Conservation (phyloP, 768 basidiomycete species). For the Clavulina sp. region DNA sequence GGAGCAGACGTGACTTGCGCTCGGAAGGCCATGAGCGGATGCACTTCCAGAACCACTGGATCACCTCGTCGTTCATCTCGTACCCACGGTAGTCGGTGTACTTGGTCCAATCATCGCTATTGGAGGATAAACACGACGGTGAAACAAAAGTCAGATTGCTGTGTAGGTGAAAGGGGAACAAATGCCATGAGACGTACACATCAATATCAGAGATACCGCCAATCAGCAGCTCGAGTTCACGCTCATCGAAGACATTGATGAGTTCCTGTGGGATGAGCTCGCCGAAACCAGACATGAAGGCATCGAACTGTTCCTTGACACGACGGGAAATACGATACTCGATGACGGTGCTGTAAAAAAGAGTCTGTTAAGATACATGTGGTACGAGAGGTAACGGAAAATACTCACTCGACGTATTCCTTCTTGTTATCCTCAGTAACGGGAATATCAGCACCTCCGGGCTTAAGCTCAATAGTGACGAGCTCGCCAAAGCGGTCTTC, state of each 20-base stretch:
- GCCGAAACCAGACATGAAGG: constrained; percentile 99
- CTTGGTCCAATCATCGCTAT: constrained; percentile 93
- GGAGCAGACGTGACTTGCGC: constrained; percentile 87
- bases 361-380: constrained; percentile 4
- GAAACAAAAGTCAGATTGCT: not conserved
- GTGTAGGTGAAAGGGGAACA: not conserved
- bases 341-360: constrained; percentile 36
- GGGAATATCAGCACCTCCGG: constrained; percentile 66
- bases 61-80: constrained; percentile 86
- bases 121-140: not conserved
- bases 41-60: constrained; percentile 99
- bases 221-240: constrained; percentile 90
- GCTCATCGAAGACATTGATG: constrained; percentile 96
- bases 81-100: constrained; percentile 98
- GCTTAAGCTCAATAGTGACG: constrained; percentile 88
- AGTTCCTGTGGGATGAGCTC: constrained; percentile 96
- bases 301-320: constrained; percentile 96
- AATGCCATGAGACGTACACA: constrained; percentile 41
- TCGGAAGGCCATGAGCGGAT: constrained; percentile 96
- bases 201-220: constrained; percentile 99
- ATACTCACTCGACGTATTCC: constrained; percentile 71
- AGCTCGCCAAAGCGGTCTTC: constrained; percentile 98
- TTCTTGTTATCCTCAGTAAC: constrained; percentile 99
- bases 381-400: not conserved
- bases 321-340: constrained; percentile 96